Conservation (phyloP, 2,329 filamentous ascomycete genomes). For the Metarhizium album region DNA sequence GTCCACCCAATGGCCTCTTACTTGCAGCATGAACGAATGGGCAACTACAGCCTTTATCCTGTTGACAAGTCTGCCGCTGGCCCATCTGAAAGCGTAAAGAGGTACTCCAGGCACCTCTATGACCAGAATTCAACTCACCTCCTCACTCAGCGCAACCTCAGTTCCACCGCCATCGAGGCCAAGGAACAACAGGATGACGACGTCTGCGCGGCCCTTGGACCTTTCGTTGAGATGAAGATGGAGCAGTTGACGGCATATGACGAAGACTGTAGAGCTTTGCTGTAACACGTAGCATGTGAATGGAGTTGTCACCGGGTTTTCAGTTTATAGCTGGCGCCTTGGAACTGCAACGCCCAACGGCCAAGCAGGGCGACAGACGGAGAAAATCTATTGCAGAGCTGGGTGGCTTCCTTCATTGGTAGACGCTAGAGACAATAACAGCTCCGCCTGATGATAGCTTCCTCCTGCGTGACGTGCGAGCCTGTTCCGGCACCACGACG, state of each 20-base stretch:
- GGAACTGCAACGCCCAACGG: too few relatives aligned
- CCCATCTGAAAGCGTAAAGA: background rate
- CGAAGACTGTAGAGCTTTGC: background rate
- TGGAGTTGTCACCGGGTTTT: too few relatives aligned
- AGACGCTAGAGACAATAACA: too few relatives aligned
- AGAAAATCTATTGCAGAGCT: too few relatives aligned
- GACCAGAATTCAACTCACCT: background rate
- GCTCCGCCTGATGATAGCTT: too few relatives aligned
- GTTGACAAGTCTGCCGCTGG: background rate
- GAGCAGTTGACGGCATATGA: conserved; percentile 1
- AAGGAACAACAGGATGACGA: conserved; percentile 3
- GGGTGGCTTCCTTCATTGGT: too few relatives aligned
- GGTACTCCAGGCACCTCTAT: background rate
- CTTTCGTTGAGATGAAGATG: conserved; percentile 9
- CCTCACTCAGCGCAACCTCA: background rate
- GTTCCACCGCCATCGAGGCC: background rate
- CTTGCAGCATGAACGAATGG: background rate
- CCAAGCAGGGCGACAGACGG: too few relatives aligned
- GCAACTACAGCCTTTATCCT: background rate
- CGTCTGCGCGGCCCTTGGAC: conserved; percentile 9
- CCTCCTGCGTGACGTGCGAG: too few relatives aligned
- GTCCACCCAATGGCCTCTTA: background rate
- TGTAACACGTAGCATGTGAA: too few relatives aligned
- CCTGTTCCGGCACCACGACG: too few relatives aligned
- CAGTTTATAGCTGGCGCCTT: too few relatives aligned